phyloP scores from a whole-genome alignment of 495 filamentous ascomycete species.

The Neurospora sp. region DNA sequence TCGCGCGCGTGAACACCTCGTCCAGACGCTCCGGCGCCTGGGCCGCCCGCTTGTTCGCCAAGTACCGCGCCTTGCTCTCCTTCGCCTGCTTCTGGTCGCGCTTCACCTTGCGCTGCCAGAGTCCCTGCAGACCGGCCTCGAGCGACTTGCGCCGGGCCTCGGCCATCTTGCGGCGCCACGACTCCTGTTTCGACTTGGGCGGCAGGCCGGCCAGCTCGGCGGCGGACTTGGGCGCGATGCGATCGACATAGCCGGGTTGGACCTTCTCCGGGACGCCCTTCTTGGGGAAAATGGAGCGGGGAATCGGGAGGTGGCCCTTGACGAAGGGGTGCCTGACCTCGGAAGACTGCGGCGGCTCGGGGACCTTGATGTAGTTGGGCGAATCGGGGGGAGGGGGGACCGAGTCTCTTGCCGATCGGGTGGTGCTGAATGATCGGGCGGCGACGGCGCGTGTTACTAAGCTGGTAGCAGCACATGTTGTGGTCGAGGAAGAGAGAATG shows the following conservation, averaged over 20 bases:
- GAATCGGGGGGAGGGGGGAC: constrained; percentile 33
- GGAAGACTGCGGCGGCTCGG: constrained; percentile 33
- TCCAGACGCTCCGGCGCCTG: constrained; percentile 31
- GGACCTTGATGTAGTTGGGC: constrained; percentile 35
- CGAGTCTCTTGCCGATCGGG: neutral
- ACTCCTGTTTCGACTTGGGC: constrained; percentile 22
- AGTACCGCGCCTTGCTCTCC: constrained; percentile 5
- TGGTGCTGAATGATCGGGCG: constrained; percentile 9
- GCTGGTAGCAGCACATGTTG: constrained; percentile 49
- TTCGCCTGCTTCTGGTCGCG: constrained; percentile 6
- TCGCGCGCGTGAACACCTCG: constrained; percentile 33
- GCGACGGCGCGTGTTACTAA: constrained; percentile 1
- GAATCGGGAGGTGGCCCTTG: constrained; percentile 35
- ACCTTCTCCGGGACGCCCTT: constrained; percentile 25
- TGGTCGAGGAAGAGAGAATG: constrained; percentile 39
- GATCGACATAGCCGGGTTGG: constrained; percentile 16
- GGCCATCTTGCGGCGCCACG: constrained; percentile 26
- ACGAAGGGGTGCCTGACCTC: constrained; percentile 24
- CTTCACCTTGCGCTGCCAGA: constrained; percentile 28
- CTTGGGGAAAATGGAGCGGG: constrained; percentile 32
- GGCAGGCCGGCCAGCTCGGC: constrained; percentile 12
- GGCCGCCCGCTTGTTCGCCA: constrained; percentile 19
- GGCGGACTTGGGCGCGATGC: constrained; percentile 17
- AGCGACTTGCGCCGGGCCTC: constrained; percentile 27
- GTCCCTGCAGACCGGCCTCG: constrained; percentile 23